These are phyloP conservation scores for Gonapodya prolifera DNA, from an alignment of 192 early-diverging fungal genomes.

Conservation along the genomic window DNA sequence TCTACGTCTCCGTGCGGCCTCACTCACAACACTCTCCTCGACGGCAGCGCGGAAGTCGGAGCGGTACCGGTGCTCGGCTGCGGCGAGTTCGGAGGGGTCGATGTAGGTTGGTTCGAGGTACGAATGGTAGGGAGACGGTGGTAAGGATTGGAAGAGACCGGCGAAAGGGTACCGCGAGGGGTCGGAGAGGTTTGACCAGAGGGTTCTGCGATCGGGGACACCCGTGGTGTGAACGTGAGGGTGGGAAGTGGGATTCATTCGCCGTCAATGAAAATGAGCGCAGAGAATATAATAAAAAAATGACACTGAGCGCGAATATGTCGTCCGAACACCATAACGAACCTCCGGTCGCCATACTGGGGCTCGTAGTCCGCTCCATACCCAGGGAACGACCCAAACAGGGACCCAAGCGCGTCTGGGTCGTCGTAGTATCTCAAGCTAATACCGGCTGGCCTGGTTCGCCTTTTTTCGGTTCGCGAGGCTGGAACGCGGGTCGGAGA, in stretches of 20 bases:
- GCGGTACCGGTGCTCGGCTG: not conserved
- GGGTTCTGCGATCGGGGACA: not conserved
- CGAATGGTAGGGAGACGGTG: not conserved
- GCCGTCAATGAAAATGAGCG: not conserved
- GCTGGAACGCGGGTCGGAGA: not conserved
- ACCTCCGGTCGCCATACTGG: not conserved
- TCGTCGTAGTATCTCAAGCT: not conserved
- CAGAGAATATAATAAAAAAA: not conserved
- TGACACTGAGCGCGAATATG: not conserved
- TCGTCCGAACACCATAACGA: not conserved
- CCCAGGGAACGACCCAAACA: not conserved
- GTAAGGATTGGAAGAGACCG: not conserved
- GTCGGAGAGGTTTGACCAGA: not conserved
- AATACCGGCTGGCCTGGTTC: not conserved
- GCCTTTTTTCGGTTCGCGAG: not conserved
- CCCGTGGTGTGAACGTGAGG: too few species aligned
- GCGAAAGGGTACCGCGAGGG: not conserved
- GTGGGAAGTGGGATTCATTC: too few species aligned
- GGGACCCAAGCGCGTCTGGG: not conserved
- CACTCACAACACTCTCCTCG: not conserved
- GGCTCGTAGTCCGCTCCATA: not conserved
- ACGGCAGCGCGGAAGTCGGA: not conserved
- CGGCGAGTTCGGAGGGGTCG: not conserved
- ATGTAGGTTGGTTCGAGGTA: too few species aligned
- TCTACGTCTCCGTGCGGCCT: not conserved